Evolutionary conservation across 1,284 basidiomycete genomes (phyloP).

Genomic region (Spongispora temasekensis): DNA sequence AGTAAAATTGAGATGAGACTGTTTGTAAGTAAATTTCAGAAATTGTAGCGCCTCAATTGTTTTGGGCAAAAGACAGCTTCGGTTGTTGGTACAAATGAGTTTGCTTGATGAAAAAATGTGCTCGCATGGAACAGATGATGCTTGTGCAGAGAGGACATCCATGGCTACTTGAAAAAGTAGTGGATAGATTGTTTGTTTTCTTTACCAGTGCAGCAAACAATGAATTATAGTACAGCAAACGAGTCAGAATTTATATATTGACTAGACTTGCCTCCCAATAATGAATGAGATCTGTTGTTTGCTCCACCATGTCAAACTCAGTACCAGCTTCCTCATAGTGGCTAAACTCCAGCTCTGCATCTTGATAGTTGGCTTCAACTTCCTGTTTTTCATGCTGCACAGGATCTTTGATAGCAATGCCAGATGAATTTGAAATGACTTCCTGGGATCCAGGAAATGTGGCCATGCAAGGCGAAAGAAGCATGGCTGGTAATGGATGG

Average conservation of each 20-base stretch:
- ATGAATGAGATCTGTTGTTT: neutral
- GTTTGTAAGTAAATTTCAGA: too few species aligned
- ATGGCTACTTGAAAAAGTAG: neutral
- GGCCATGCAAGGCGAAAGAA: too few species aligned
- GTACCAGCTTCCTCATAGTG: too few species aligned
- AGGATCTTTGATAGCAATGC: too few species aligned
- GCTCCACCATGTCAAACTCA: too few species aligned
- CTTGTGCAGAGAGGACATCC: neutral
- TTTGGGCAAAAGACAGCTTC: neutral
- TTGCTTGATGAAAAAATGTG: neutral
- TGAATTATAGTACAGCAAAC: neutral
- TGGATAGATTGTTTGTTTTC: neutral
- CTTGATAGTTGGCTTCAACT: too few species aligned
- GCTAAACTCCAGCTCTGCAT: too few species aligned
- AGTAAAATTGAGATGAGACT: too few species aligned
- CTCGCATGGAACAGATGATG: neutral
- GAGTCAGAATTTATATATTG: neutral
- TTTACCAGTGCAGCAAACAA: neutral
- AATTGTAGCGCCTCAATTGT: neutral
- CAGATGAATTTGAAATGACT: too few species aligned
- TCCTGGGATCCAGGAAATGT: too few species aligned
- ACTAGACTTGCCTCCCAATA: neutral
- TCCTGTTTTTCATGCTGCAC: too few species aligned
- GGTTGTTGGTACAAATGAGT: neutral
- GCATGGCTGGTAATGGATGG: too few species aligned